A percentile compares a stretch with the other conserved stretches of the same genome.
phyloP scores from a whole-genome alignment of 805 yeast species.

The Grigorovia jiainica region DNA sequence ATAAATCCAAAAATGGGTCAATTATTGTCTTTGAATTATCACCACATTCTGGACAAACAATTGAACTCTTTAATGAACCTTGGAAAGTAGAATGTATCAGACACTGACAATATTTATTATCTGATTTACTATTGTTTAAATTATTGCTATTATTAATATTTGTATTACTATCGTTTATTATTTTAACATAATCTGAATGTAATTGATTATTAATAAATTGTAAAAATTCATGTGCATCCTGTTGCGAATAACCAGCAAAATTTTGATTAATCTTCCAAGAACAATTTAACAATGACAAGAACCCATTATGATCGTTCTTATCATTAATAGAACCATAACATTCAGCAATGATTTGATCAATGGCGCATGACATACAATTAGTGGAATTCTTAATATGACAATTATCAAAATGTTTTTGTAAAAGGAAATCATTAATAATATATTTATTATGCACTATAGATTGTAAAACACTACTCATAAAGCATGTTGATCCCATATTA shows the following conservation, averaged over 20 bases:
- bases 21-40: constrained; percentile 51
- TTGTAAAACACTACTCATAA: constrained; percentile 89
- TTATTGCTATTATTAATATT: constrained; percentile 6
- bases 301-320: constrained; percentile 56
- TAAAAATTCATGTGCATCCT: constrained; percentile 98
- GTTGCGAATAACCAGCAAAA: constrained; percentile 92
- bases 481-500: constrained; percentile 95
- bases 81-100: constrained; percentile 74
- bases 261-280: constrained; percentile 80
- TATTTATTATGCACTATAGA: constrained; percentile 85
- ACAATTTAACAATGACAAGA: constrained; percentile 69
- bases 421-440: constrained; percentile 64
- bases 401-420: constrained; percentile 27
- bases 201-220: constrained; percentile 82
- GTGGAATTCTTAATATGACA: constrained; percentile 23
- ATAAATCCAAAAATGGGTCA: constrained; percentile 86
- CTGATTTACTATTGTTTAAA: not conserved
- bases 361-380: constrained; percentile 71
- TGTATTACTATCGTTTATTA: too few species aligned
- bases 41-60: constrained; percentile 62
- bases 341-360: constrained; percentile 68
- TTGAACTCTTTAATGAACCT: constrained; percentile 74
- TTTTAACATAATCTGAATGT: constrained; percentile 37
- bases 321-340: constrained; percentile 42
- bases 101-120: constrained; percentile 48